Base-by-base conservation (phyloP, 73 alveolate species). In the Paramecium caudatum region DNA sequence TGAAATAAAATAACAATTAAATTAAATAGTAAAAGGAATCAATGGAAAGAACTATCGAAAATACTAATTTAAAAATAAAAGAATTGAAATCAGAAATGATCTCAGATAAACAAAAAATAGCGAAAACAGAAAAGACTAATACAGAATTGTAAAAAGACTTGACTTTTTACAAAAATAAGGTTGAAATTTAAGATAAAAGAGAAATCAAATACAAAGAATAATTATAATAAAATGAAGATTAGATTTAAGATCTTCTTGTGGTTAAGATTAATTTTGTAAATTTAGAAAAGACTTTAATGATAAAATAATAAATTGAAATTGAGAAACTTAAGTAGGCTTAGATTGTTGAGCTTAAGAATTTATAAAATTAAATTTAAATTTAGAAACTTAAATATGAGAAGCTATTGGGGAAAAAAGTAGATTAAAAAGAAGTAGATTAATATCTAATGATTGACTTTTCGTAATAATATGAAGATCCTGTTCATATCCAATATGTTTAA, bases 401-500 rank as follows among this genome's bases (percentile, higher is more conserved):
- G n/a, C 30, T 55, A 55, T 23, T 55, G 36, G 80, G 80, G 12
- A 55, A 55, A 21, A 3, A 55, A 12, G 80, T 55, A 0, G 80
- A 55, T 55, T 12, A 10, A 1, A 55, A 55, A 55, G 80, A 55
- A 55, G 12, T 55, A 10, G 80, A 19, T 55, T 23, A 55, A 27
- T 55, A 55, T 55, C 16, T 27, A 5, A 12, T 27, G 16, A 55
- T 27, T 4, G 43, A 55, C 12, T 55, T 23, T 27, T 9, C 21
- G 1, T 55, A 55, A 23, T 23, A 55, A 23, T 55, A 55, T 21
- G 80, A 55, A 2, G 80, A 55, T 21, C 80, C 80, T 10, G 46
- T 55, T 55, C 80, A 55, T 55, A 21, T 55, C 4, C n/a, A 55
- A 21, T 55, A 55, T 55, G 80, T 55, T 23, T 37, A 55, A 55